Base-by-base conservation (phyloP, 1,284 basidiomycete genomes). In the Cerrena zonata region DNA sequence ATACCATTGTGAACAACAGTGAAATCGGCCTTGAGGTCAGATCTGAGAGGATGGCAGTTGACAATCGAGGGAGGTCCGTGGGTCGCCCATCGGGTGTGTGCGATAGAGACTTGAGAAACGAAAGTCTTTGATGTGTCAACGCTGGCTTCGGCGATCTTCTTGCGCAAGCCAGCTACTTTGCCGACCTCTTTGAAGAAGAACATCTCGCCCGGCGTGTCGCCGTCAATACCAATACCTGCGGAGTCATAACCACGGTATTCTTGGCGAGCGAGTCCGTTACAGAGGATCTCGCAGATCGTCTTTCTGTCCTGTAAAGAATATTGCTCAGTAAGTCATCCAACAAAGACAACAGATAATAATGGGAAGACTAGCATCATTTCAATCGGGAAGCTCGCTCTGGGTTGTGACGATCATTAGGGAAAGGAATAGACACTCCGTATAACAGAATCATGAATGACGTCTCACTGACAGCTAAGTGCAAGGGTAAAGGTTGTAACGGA, bases 61-160 rank as follows among this genome's bases (percentile, higher is more conserved):
- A 79, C 69, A 49, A 86, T 80, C 25, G 85, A 89, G 25, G 92
- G 91, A 47, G 88, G 84, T 55, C 96, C 96, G 69, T 99, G 96
- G n/a, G 96, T 99, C 2, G 96, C 96, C 96, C 96, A 99, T 57
- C 96, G 92, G 15, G 96, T 99, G 77, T 99, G 96, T 23, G 95
- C 96, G 73, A 99, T 98, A 47, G 92, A 93, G 48, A 94, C 92
- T 72, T 97, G 94, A 48, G 86, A 86, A 53, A 93, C 68, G 69
- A 87, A 90, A 30, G 83, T 79, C 77, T 91, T 94, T 67, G 77
- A 72, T 60, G 91, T 86, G 71, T 98, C 84, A 62, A 94, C 67
- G 56, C 67, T 72, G 15, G 90, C 85, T 57, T 80, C 78, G 50
- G 86, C 84, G 63, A 97, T 95, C 73, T 89, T 86, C 77, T 96